Evolutionary conservation across 495 filamentous ascomycete genomes (phyloP).

Genomic region (Lepidopterella palustris): DNA sequence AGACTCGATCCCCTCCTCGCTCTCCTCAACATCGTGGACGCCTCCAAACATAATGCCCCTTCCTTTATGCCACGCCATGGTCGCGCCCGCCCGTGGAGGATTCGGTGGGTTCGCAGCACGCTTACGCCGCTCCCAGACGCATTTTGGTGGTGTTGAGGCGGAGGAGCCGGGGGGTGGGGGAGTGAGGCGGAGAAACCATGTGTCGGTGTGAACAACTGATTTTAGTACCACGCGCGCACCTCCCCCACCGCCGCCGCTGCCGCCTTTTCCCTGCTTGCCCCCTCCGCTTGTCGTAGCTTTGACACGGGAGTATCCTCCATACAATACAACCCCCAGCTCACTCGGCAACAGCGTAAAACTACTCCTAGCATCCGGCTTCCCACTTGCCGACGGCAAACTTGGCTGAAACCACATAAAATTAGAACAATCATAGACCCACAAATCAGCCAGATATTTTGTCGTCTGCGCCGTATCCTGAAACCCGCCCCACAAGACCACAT

Average conservation of each 20-base stretch:
- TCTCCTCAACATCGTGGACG: slow-evolving; percentile 89
- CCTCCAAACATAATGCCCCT: slow-evolving; percentile 91
- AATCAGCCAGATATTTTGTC: slow-evolving; percentile 77
- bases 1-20: slow-evolving; percentile 89
- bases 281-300: slow-evolving; percentile 56
- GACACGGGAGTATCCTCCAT: slow-evolving; percentile 87
- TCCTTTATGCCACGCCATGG: slow-evolving; percentile 88
- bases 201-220: slow-evolving; percentile 86
- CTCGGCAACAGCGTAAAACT: slow-evolving; percentile 88
- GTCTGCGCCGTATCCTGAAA: slow-evolving; percentile 94
- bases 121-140: slow-evolving; percentile 90
- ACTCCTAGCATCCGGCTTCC: slow-evolving; percentile 83
- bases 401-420: slow-evolving; percentile 75
- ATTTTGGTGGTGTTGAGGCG: slow-evolving; percentile 53
- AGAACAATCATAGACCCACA: slow-evolving; percentile 64
- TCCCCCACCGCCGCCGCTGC: slow-evolving; percentile 45
- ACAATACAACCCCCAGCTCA: slow-evolving; percentile 79
- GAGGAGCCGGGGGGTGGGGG: slow-evolving; percentile 59
- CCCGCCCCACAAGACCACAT: slow-evolving; percentile 69
- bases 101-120: slow-evolving; percentile 82
- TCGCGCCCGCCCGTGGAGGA: slow-evolving; percentile 76
- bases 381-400: slow-evolving; percentile 59
- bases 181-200: slow-evolving; percentile 82
- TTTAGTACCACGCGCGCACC: slow-evolving; percentile 61
- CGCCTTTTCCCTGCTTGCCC: slow-evolving; percentile 45